Evolutionary conservation across 148 eudicot species (phyloP).

Genomic region (Heliosperma pusillum): DNA sequence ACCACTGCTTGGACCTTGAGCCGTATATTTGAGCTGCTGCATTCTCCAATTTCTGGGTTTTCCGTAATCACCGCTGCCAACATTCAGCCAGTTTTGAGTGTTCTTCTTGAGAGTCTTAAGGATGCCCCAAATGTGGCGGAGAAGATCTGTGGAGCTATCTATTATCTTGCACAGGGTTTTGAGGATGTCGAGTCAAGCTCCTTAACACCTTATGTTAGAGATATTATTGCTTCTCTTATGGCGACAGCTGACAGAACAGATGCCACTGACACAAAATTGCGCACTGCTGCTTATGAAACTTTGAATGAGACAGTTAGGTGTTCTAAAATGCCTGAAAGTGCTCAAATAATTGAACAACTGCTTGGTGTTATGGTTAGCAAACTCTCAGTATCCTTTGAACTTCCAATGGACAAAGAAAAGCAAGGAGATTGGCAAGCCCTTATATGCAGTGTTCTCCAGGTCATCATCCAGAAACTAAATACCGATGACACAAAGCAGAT

Average conservation of each 20-base stretch:
- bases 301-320: slow-evolving; percentile 63
- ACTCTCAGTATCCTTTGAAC: slow-evolving; percentile 46
- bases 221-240: slow-evolving; percentile 48
- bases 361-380: slow-evolving; percentile 49
- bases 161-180: slow-evolving; percentile 63
- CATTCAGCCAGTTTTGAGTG: slow-evolving; percentile 39
- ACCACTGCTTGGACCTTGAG: slow-evolving; percentile 83
- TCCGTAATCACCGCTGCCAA: slow-evolving; percentile 45
- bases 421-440: slow-evolving; percentile 66
- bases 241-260: slow-evolving; percentile 53
- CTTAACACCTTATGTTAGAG: slow-evolving; percentile 48
- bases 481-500: slow-evolving; percentile 38
- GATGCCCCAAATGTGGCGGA: slow-evolving; percentile 59
- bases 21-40: slow-evolving; percentile 63
- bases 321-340: slow-evolving; percentile 45
- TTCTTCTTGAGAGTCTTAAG: slow-evolving; percentile 51
- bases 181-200: slow-evolving; percentile 50
- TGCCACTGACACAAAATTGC: slow-evolving; percentile 45
- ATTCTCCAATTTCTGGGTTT: slow-evolving; percentile 48
- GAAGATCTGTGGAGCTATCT: slow-evolving; percentile 63
- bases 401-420: slow-evolving; percentile 58
- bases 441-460: slow-evolving; percentile 57
- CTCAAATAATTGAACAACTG: slow-evolving; percentile 40
- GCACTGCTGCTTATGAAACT: slow-evolving; percentile 65
- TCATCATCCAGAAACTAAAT: slow-evolving; percentile 55